Conservation (phyloP, 164 flowering plant genomes). For the Annona cherimola region DNA sequence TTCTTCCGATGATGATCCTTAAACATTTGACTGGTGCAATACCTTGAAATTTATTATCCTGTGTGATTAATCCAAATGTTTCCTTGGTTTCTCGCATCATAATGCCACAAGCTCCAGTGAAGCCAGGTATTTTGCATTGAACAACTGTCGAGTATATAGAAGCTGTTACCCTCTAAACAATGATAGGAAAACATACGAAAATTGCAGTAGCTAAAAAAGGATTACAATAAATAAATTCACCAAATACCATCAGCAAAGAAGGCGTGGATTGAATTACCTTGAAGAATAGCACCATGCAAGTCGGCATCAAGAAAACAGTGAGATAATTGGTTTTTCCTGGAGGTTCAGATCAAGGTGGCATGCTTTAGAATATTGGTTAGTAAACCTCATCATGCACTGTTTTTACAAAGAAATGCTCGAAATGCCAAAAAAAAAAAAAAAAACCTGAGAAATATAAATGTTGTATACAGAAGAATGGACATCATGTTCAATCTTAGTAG, state of each 20-base stretch:
- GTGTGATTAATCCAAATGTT: slow-evolving; percentile 77
- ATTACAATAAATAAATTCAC: background rate
- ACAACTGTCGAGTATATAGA: slow-evolving; percentile 48
- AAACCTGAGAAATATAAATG: no score
- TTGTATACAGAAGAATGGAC: no score
- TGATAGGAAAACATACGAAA: background rate
- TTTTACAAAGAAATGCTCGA: no score
- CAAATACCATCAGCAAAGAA: background rate
- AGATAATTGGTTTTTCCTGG: slow-evolving; percentile 60
- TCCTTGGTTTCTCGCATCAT: slow-evolving; percentile 90
- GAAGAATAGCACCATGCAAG: slow-evolving; percentile 76
- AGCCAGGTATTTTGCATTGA: slow-evolving; percentile 47
- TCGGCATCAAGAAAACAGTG: slow-evolving; percentile 66
- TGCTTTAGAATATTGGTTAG: no score
- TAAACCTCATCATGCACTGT: no score
- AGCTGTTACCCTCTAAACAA: background rate
- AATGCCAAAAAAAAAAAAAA: no score
- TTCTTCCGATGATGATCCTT: no score
- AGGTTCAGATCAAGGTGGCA: slow-evolving; percentile 16
- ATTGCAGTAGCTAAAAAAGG: background rate
- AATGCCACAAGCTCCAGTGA: slow-evolving; percentile 60
- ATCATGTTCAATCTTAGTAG: no score
- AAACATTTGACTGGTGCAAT: background rate
- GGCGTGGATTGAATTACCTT: slow-evolving; percentile 33
- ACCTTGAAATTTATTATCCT: slow-evolving; percentile 74